Conservation (phyloP, 306 rosid species). For the Mucuna pruriens region DNA sequence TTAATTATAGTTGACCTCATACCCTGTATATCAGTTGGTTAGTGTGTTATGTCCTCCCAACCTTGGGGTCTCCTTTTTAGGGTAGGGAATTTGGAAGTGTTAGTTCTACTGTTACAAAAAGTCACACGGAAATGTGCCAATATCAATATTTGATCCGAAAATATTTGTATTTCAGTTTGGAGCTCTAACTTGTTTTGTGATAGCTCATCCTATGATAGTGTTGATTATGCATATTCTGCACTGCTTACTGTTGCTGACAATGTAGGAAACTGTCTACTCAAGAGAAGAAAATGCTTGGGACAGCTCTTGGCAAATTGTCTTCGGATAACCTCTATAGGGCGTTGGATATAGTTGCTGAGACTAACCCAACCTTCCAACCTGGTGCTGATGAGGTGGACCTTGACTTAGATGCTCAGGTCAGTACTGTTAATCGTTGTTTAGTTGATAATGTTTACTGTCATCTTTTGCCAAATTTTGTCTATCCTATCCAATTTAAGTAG, state of each 20-base stretch:
- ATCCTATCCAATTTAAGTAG: not conserved
- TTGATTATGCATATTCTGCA: constrained; percentile 23
- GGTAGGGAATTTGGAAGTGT: not conserved
- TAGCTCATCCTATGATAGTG: not conserved
- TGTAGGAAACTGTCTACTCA: constrained; percentile 68
- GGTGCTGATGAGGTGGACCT: constrained; percentile 74
- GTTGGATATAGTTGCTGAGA: constrained; percentile 77
- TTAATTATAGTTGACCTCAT: not conserved
- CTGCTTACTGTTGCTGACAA: not conserved
- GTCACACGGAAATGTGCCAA: not conserved
- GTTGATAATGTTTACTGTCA: not conserved
- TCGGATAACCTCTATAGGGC: constrained; percentile 73
- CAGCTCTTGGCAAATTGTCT: constrained; percentile 63
- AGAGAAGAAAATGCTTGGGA: constrained; percentile 74
- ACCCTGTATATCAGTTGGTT: not conserved
- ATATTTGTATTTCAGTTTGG: constrained; percentile 2
- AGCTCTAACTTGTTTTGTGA: not conserved
- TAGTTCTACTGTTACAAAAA: not conserved
- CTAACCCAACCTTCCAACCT: constrained; percentile 73
- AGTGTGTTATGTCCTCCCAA: not conserved
- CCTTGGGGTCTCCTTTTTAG: not conserved
- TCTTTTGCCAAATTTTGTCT: not conserved
- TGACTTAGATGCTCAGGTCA: constrained; percentile 88
- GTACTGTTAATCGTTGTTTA: not conserved
- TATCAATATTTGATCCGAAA: constrained; percentile 17